Evolutionary conservation across 345 rosid species (phyloP), one percentile per base, ranked within the genome.

Genomic region (Populus deltoides): DNA sequence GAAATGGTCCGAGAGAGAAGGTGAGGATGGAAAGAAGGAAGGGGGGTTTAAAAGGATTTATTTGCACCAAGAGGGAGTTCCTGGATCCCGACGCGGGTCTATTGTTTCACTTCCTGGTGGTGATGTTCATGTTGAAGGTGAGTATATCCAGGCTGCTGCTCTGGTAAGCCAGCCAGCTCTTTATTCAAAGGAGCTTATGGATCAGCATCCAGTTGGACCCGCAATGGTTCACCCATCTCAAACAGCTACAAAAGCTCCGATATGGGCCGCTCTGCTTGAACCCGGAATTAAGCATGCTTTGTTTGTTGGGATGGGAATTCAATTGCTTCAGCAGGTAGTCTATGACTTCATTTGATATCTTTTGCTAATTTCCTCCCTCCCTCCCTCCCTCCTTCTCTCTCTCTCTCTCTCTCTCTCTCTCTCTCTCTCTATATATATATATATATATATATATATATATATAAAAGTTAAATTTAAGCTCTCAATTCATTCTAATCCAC

Each of bases 251-350:
- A 79, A 89, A 79, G 89, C 84, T 53, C 97, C 98, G 7, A 61
- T 88, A 75, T 96, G 97, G 98, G 76, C 85, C 43, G 97, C 94
- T 73, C 92, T 96, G 77, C 87, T 81, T 78, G 97, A 96, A 75
- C 98, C 99, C 0, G 99, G 99, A 74, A 87, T 96, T 33, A 91
- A 93, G 80, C 92, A 85, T 77, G 99, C 99, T 0, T 84, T 96
- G 86, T 62, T 87, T 2, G 99, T 96, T 47, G 98, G 99, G 75
- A 67, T 91, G 17, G 99, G 98, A 55, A 92, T 96, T 83, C 99
- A 96, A 83, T 78, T 96, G 11, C 98, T 96, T 69, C 98, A 96
- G 73, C 99, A 95, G 96, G 99, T 94, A 80, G 35, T 76, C 9
- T 18, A 70, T 77, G 66, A 63, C 72, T 71, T 74, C 57, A 27